Conservation (phyloP, 495 filamentous ascomycete species). For the Lasiosphaeria ovina region DNA sequence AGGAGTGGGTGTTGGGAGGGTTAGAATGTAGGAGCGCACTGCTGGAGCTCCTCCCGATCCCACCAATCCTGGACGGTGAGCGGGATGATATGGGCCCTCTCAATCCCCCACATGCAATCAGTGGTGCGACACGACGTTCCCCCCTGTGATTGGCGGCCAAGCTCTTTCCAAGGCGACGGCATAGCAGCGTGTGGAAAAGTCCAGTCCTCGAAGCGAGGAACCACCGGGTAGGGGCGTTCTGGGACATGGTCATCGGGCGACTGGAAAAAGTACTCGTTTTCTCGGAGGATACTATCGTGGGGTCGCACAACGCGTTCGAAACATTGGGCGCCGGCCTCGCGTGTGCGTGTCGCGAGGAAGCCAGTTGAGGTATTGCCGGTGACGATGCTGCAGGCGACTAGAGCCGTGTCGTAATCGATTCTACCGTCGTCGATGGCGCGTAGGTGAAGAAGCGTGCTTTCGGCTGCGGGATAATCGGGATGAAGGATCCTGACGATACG, state of each 20-base stretch:
- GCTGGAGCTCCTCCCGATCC: slow-evolving; percentile 3
- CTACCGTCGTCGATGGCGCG: slow-evolving; percentile 1
- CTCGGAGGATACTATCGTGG: slow-evolving; percentile 1
- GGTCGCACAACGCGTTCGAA: neutral
- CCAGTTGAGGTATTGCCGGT: neutral
- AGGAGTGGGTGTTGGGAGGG: neutral
- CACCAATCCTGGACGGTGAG: slow-evolving; percentile 7
- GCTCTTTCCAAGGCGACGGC: neutral
- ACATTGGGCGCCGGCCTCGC: neutral
- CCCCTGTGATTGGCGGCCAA: neutral
- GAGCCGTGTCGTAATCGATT: slow-evolving; percentile 2
- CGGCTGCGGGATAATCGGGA: neutral
- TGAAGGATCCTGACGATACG: slow-evolving; percentile 32
- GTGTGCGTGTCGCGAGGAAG: neutral
- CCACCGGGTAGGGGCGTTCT: slow-evolving; percentile 1
- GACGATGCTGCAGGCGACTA: neutral
- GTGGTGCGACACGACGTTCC: slow-evolving; percentile 6
- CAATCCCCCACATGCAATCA: slow-evolving; percentile 4
- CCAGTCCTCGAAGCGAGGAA: neutral
- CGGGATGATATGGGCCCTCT: slow-evolving; percentile 12
- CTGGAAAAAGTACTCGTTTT: slow-evolving; percentile 3
- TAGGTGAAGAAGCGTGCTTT: neutral
- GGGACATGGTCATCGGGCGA: neutral
- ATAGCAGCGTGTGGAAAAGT: neutral
- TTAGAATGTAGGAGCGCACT: neutral